phyloP scores from a whole-genome alignment of 257 asterid genomes.

The Nicotiana undulata region DNA sequence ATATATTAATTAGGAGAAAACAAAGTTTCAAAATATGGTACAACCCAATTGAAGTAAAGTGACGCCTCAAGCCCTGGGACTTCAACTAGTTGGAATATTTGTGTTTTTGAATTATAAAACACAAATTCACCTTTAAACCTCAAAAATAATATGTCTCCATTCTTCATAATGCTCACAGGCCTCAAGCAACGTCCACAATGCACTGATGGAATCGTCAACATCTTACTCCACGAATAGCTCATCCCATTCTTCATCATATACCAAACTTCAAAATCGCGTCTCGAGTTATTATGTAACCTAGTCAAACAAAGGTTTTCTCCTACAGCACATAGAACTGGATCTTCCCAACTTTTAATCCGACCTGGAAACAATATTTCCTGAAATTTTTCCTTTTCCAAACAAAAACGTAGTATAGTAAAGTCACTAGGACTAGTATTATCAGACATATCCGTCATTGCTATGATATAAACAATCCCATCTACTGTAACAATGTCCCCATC shows the following conservation, averaged over 20 bases:
- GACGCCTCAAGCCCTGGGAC: background rate
- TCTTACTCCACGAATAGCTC: background rate
- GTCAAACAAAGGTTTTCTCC: background rate
- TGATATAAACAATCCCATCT: background rate
- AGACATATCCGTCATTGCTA: background rate
- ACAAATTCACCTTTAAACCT: background rate
- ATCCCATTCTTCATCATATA: background rate
- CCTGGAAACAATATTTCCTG: background rate
- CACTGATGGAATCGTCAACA: background rate
- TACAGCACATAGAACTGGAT: background rate
- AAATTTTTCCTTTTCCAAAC: background rate
- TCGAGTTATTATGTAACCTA: background rate
- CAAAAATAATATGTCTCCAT: background rate
- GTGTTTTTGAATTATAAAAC: background rate
- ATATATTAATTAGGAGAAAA: background rate
- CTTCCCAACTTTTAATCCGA: background rate
- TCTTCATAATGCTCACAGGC: background rate
- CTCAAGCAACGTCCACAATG: background rate
- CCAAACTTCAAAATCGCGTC: background rate
- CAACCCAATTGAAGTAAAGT: background rate
- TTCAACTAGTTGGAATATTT: background rate
- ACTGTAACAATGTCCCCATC: background rate
- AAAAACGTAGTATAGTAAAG: background rate
- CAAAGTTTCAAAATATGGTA: background rate
- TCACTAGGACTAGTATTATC: too few relatives aligned